phyloP scores from a whole-genome alignment of 192 early-diverging fungal genomes.

The Podila minutissima region DNA sequence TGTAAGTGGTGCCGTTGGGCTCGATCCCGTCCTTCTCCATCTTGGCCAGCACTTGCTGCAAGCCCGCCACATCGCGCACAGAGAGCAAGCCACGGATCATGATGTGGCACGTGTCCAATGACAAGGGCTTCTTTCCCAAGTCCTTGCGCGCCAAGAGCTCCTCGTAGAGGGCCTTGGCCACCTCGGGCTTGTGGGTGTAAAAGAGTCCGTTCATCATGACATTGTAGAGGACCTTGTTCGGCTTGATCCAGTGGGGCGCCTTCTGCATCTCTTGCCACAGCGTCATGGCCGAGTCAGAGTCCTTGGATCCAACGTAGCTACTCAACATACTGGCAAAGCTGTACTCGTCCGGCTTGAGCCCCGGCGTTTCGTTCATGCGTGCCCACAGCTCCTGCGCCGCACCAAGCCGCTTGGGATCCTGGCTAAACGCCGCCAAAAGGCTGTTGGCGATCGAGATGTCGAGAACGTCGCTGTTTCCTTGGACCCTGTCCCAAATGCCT shows the following conservation, averaged over 20 bases:
- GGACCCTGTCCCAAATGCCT: conserved; percentile 9
- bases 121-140: not conserved
- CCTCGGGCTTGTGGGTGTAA: conserved; percentile 18
- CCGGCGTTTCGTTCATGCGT: conserved; percentile 1
- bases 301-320: conserved; percentile 24
- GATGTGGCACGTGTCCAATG: conserved; percentile 28
- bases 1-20: conserved; percentile 17
- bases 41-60: conserved; percentile 5
- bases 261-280: conserved; percentile 27
- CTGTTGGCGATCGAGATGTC: conserved; percentile 11
- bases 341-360: conserved; percentile 20
- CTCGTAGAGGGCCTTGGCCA: conserved; percentile 14
- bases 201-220: conserved; percentile 24
- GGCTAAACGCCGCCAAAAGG: conserved; percentile 22
- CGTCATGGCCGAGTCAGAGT: conserved; percentile 9
- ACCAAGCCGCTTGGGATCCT: conserved; percentile 9
- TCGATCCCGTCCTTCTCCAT: conserved; percentile 14
- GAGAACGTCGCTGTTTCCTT: not conserved
- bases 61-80: conserved; percentile 7
- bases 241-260: conserved; percentile 19
- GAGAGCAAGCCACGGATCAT: conserved; percentile 43
- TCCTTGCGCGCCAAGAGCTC: conserved; percentile 5
- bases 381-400: conserved; percentile 17
- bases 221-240: conserved; percentile 14
- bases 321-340: conserved; percentile 35